Conservation (phyloP, 2,329 filamentous ascomycete species). For the Chaetothyriales sp. region DNA sequence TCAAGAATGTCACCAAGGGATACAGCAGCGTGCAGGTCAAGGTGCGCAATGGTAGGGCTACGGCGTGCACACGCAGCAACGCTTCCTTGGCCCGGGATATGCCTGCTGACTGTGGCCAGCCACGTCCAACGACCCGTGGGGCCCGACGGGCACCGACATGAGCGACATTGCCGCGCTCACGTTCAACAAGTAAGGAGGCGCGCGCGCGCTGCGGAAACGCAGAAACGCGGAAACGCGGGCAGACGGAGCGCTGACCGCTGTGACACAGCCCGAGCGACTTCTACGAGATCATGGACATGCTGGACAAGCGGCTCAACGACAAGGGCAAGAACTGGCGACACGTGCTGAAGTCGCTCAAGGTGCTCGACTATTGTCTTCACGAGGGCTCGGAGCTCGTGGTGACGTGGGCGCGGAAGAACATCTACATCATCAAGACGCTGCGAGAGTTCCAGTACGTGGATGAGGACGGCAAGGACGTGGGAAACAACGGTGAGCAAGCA, state of each 20-base stretch:
- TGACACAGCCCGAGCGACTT: slow-evolving; percentile 72
- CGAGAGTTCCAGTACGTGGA: slow-evolving; percentile 95
- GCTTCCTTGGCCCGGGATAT: background rate
- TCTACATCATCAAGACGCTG: slow-evolving; percentile 97
- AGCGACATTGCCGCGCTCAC: slow-evolving; percentile 96
- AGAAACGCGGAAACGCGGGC: background rate
- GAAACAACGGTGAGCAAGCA: slow-evolving; percentile 71
- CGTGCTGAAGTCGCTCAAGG: slow-evolving; percentile 92
- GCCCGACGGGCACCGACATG: slow-evolving; percentile 95
- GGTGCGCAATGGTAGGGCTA: slow-evolving; percentile 75
- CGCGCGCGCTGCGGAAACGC: background rate
- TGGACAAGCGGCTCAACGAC: slow-evolving; percentile 95
- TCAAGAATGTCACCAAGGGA: slow-evolving; percentile 99
- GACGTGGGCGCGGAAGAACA: slow-evolving; percentile 94
- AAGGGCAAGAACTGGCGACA: slow-evolving; percentile 99
- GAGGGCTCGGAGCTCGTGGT: slow-evolving; percentile 94
- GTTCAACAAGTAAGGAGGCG: slow-evolving; percentile 69
- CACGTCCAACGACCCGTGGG: slow-evolving; percentile 98
- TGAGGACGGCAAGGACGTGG: slow-evolving; percentile 88
- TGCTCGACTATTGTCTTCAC: slow-evolving; percentile 93
- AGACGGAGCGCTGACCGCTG: slow-evolving; percentile 5
- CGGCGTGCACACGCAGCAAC: slow-evolving; percentile 2
- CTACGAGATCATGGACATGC: slow-evolving; percentile 99
- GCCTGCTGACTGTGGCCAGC: slow-evolving; percentile 40
- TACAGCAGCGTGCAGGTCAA: slow-evolving; percentile 96